Base-by-base conservation (phyloP, 2,329 filamentous ascomycete species). In the Thelonectria blattea region DNA sequence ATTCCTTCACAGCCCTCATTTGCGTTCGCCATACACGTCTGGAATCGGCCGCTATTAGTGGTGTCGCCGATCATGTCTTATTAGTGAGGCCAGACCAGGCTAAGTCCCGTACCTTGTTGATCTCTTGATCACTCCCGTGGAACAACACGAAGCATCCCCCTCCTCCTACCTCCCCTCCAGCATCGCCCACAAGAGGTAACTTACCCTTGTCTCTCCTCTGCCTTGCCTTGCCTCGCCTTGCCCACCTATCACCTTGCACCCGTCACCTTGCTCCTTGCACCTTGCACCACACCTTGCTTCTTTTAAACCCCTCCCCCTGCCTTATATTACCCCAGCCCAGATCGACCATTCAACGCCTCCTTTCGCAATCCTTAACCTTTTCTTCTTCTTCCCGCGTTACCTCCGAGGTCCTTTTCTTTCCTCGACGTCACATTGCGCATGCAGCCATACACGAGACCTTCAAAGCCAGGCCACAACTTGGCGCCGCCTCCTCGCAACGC, bases 61-160 rank as follows among this genome's bases (percentile, higher is more conserved):
- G 42, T 20, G 58, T 57, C 59, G 67, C 65, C 52, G 65, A 69
- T 69, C 67, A 65, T 68, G 60, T 63, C 67, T 65, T 64, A 60
- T 65, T 64, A 60, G 67, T 69, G 65, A 69, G 67, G 65, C 58
- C 57, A 68, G 52, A 56, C 65, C 58, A 22, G 52, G 56, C 65
- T 52, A 24, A 20, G 41, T 45, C 41, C 45, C 47, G 43, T 50
- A 59, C 56, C 55, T 27, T 43, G 39, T 56, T 27, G 32, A 53
- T 47, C 43, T 51, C 39, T 41, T 14, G 12, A n/a, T 42, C 47
- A 22, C 17, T 49, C 12, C 42, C n/a, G 41, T 42, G 30, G 11
- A 24, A 17, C 49, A 34, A 51, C 45, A 15, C 42, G 32, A 51
- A 55, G 53, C 52, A 15, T 5, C 20, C 18, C 3, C 41, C 11